Evolutionary conservation across 768 basidiomycete genomes (phyloP).

Genomic region (Suillus plorans): DNA sequence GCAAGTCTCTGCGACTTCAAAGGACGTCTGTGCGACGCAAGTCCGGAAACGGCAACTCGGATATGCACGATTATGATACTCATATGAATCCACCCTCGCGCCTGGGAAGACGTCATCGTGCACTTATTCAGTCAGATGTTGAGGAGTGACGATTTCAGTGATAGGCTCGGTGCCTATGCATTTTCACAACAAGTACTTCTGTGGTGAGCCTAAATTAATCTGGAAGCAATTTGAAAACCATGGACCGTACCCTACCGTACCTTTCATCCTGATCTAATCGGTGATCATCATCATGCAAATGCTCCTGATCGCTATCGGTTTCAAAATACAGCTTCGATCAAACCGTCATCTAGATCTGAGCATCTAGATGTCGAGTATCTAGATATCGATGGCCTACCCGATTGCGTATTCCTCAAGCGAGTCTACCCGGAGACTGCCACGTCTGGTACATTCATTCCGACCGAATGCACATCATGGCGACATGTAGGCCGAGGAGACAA

Average conservation of each 20-base stretch:
- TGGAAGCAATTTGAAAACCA: slow-evolving; percentile 1
- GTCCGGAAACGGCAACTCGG: background rate
- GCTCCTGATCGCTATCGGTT: background rate
- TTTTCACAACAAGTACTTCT: no score
- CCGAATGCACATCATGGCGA: background rate
- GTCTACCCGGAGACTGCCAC: background rate
- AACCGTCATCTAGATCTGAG: background rate
- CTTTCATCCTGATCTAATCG: background rate
- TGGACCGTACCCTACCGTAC: background rate
- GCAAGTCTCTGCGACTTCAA: background rate
- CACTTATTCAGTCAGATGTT: background rate
- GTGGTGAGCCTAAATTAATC: background rate
- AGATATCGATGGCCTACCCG: background rate
- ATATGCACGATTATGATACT: background rate
- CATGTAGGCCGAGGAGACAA: background rate
- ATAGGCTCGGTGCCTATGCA: background rate
- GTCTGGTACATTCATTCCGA: background rate
- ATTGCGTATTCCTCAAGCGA: background rate
- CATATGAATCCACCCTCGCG: background rate
- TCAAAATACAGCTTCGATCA: background rate
- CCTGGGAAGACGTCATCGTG: background rate
- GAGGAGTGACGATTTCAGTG: background rate
- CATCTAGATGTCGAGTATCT: background rate
- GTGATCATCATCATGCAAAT: background rate
- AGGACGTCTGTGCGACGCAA: background rate